Base-by-base conservation (phyloP, 208 protist genomes). In the Zelonia costaricensis region DNA sequence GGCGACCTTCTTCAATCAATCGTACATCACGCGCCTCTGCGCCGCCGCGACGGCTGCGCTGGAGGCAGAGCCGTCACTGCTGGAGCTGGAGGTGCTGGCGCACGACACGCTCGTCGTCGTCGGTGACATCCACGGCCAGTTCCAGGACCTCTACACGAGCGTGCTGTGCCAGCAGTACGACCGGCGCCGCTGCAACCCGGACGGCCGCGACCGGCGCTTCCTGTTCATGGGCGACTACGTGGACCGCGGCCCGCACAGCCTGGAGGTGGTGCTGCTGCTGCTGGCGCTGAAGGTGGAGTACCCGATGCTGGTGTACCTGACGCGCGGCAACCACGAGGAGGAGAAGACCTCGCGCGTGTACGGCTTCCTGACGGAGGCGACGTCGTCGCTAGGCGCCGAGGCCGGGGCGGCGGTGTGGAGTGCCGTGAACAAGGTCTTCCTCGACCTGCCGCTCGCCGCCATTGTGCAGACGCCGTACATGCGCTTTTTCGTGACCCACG, bases 211-310 rank as follows among this genome's bases (percentile, higher is more conserved):
- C 53, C 28, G 73, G 30, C 73, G 54, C 51, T 90, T 91, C 56
- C 84, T 99, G 23, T 99, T 99, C 83, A 84, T 99, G 16, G 98
- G 98, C 16, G 98, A 99, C 74, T 99, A 99, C 73, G 98, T 99
- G n/a, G 98, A 99, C 68, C 72, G 78, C 39, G 78, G 78, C 40
- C 73, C 78, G 33, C 53, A 80, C 52, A 84, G 78, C 58, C 48
- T 80, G 28, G 73, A 84, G 68, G 66, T 78, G 39, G 70, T 76
- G 47, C 64, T 84, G 64, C 78, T 84, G 84, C 97, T 93, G 33
- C 62, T 93, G 20, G 86, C 85, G n/a, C 77, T 94, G 31, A 93
- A 93, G 64, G 79, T 91, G 20, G 78, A 93, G 61, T 88, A 76
- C 64, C 91, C 87, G 1, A 61, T 72, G 28, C 73, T 87, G 33